Base-by-base conservation (phyloP, 2,329 filamentous ascomycete genomes). In the Fusarium newnesense region DNA sequence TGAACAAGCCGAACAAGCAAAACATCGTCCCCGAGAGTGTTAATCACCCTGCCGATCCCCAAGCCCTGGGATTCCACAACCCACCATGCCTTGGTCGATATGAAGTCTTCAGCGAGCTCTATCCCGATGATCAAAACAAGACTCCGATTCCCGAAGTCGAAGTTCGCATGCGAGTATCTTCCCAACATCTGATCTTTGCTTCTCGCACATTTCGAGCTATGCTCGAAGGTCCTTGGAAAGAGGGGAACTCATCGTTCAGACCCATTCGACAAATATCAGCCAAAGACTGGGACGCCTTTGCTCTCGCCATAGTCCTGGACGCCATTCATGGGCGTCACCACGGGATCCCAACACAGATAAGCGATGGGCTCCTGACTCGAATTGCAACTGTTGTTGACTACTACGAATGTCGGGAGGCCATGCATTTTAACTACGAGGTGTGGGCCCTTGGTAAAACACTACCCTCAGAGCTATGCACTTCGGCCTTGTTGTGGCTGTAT, bases 301-400 rank as follows among this genome's bases (percentile, higher is more conserved):
- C 66, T 3, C 21, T 69, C 1, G 56, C 50, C 2, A n/a, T 62
- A 3, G 30, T 69, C 7, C 19, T 69, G 7, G 24, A 66, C 5
- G 34, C 47, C 18, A 65, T 70, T 6, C 64, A 70, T 42, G 56
- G 64, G 8, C 64, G 60, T 19, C n/a, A 58, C 28, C 0, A 28
- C 32, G 12, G 7, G 4, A 18, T 54, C 2, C 68, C 68, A 15
- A 26, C 7, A 8, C 5, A 21, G 4, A 19, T 67, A 16, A 13
- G 1, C 2, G n/a, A 4, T 46, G 44, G 26, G 28, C 5, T 30
- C 5, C 5, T 30, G 44, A 6, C 44, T 28, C 19, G 18, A 9
- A 30, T 47, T 10, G 12, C 44, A 15, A 30, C 26, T 9, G 21
- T 49, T 49, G 46, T 49, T 10, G 49, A 52, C 18, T 52, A 52